These are phyloP conservation scores for Suhomyces ambrosiae DNA, from an alignment of 1,139 yeast species.

Conservation along the genomic window DNA sequence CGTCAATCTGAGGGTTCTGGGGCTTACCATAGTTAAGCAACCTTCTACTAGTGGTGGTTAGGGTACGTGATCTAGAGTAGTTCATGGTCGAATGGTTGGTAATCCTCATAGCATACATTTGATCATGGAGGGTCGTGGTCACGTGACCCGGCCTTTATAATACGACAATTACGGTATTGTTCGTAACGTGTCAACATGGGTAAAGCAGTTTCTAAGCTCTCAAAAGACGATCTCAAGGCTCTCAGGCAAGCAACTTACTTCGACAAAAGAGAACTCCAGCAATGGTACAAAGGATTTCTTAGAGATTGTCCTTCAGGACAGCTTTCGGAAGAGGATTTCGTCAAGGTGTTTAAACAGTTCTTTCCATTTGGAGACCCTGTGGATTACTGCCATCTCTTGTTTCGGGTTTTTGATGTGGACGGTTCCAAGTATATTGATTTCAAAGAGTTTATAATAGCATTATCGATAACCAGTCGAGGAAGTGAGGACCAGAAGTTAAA, in stretches of 20 bases:
- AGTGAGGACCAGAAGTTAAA: constrained; percentile 79
- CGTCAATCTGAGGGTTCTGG: constrained; percentile 40
- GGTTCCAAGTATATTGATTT: constrained; percentile 83
- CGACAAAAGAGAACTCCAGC: constrained; percentile 92
- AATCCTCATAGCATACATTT: no score
- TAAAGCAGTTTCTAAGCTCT: constrained; percentile 87
- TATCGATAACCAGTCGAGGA: constrained; percentile 89
- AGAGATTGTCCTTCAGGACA: constrained; percentile 95
- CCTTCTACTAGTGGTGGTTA: constrained; percentile 15
- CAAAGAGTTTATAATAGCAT: constrained; percentile 86
- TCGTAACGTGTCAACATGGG: constrained; percentile 73
- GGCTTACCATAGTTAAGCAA: constrained; percentile 46
- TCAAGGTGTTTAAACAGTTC: constrained; percentile 90
- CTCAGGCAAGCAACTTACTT: constrained; percentile 87
- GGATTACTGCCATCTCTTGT: constrained; percentile 85
- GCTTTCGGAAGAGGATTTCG: constrained; percentile 82
- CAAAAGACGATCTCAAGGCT: constrained; percentile 85
- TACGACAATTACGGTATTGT: no score
- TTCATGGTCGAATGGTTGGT: not conserved
- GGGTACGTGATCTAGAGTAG: constrained; percentile 12
- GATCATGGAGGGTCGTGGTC: no score
- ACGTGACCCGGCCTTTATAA: no score
- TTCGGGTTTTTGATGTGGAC: constrained; percentile 86
- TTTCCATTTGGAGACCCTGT: constrained; percentile 98
- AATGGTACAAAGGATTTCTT: constrained; percentile 95